Conservation (phyloP, 331 rosid genomes). For the Ulmus americana region DNA sequence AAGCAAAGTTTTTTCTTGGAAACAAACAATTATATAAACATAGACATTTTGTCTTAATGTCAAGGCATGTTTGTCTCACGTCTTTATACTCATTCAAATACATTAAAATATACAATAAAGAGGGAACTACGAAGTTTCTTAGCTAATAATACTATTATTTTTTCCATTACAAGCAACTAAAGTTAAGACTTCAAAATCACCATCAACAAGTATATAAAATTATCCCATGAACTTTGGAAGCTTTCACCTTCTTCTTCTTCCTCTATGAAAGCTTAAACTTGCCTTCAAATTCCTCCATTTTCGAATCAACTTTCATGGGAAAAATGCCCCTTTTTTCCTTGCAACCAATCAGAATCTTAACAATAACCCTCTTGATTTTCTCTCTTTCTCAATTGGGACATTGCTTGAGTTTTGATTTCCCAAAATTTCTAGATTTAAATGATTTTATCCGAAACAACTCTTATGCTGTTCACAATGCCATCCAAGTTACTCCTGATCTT, state of each 20-base stretch:
- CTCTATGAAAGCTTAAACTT: not conserved
- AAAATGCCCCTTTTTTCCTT: not conserved
- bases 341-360: not conserved
- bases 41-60: not conserved
- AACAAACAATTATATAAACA: not conserved
- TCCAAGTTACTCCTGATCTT: conserved; percentile 62
- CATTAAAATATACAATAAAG: not conserved
- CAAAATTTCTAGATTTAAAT: conserved; percentile 18
- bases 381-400: conserved; percentile 20
- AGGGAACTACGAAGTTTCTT: not conserved
- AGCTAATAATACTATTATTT: not conserved
- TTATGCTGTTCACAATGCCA: conserved; percentile 16
- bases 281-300: not conserved
- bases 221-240: not conserved
- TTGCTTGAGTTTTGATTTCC: conserved; percentile 40
- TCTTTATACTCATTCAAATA: not conserved
- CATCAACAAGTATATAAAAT: not conserved
- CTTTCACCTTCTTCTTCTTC: not conserved
- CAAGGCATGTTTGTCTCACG: not conserved
- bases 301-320: not conserved
- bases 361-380: conserved; percentile 22
- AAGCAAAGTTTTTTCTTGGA: no score
- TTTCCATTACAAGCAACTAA: not conserved
- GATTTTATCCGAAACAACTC: conserved; percentile 21
- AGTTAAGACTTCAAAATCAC: not conserved